phyloP scores from a whole-genome alignment of 2,329 filamentous ascomycete species.

The Sporothrix phasma region DNA sequence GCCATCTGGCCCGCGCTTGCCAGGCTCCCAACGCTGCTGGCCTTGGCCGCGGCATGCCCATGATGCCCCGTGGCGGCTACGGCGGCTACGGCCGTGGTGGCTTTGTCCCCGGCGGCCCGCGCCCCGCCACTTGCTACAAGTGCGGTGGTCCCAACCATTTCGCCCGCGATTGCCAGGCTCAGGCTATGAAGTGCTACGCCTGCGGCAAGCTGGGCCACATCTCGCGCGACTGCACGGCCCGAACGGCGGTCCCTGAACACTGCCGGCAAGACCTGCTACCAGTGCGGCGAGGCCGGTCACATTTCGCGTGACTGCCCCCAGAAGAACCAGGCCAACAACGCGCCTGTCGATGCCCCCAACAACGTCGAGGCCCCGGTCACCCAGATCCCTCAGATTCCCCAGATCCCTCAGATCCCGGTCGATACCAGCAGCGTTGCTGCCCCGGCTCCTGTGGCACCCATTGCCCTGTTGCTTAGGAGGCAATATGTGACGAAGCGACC shows the following conservation, averaged over 20 bases:
- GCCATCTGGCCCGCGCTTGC: slow-evolving; percentile 89
- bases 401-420: slow-evolving; percentile 34
- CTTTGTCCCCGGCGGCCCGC: slow-evolving; percentile 55
- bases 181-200: slow-evolving; percentile 97
- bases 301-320: slow-evolving; percentile 91
- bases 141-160: slow-evolving; percentile 91
- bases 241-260: slow-evolving; percentile 91
- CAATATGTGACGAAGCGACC: not conserved
- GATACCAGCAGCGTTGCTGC: slow-evolving; percentile 31
- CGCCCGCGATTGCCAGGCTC: slow-evolving; percentile 93
- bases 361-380: slow-evolving; percentile 34
- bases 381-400: too few relatives aligned
- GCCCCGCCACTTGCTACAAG: slow-evolving; percentile 63
- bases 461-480: slow-evolving; percentile 30
- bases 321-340: slow-evolving; percentile 37
- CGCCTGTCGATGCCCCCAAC: slow-evolving; percentile 35
- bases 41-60: slow-evolving; percentile 56
- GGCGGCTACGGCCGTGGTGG: slow-evolving; percentile 61
- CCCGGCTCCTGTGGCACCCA: slow-evolving; percentile 32
- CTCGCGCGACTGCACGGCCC: slow-evolving; percentile 86
- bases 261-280: slow-evolving; percentile 96
- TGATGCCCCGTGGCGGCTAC: slow-evolving; percentile 48
- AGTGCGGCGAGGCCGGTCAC: slow-evolving; percentile 89
- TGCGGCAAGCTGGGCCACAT: slow-evolving; percentile 94
- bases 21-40: slow-evolving; percentile 57